Evolutionary conservation across 1,284 basidiomycete genomes (phyloP).

Genomic region (Cryptococcus sp.): DNA sequence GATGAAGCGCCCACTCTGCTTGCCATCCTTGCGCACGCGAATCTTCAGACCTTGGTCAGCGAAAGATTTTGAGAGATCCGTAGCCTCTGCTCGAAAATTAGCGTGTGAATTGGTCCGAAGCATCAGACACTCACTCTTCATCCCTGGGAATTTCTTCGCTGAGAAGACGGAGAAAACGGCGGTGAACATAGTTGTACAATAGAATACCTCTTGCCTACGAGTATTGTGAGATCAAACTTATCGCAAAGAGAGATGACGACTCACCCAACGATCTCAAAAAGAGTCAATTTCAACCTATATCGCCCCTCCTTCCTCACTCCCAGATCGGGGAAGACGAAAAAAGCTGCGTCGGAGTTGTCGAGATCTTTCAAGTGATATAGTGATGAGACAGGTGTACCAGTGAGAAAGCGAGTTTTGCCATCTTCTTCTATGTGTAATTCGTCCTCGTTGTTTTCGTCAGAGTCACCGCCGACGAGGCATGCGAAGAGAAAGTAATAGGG

Average conservation of each 20-base stretch:
- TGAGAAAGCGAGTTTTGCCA: slow-evolving; percentile 60
- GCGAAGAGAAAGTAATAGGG: slow-evolving; percentile 96
- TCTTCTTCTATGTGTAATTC: slow-evolving; percentile 92
- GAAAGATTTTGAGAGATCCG: slow-evolving; percentile 79
- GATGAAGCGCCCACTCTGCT: slow-evolving; percentile 27
- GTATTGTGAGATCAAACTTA: neutral
- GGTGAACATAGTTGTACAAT: slow-evolving; percentile 85
- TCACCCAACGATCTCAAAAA: slow-evolving; percentile 91
- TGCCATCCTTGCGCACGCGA: slow-evolving; percentile 78
- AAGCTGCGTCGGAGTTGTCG: slow-evolving; percentile 80
- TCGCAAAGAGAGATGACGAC: slow-evolving; percentile 43
- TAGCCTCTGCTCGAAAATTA: slow-evolving; percentile 64
- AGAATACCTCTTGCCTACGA: slow-evolving; percentile 71
- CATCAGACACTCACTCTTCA: slow-evolving; percentile 66
- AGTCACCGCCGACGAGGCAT: slow-evolving; percentile 76
- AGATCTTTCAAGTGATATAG: slow-evolving; percentile 95
- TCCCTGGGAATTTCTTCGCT: slow-evolving; percentile 90
- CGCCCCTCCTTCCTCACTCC: slow-evolving; percentile 86
- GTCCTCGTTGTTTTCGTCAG: slow-evolving; percentile 59
- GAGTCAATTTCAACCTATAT: slow-evolving; percentile 79
- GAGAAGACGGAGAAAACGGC: slow-evolving; percentile 72
- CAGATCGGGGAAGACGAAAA: slow-evolving; percentile 87
- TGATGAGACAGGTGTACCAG: slow-evolving; percentile 70
- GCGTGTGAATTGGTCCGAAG: slow-evolving; percentile 1
- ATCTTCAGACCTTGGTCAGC: slow-evolving; percentile 93